Base-by-base conservation (phyloP, 2,329 filamentous ascomycete genomes). In the Cercospora beticola region DNA sequence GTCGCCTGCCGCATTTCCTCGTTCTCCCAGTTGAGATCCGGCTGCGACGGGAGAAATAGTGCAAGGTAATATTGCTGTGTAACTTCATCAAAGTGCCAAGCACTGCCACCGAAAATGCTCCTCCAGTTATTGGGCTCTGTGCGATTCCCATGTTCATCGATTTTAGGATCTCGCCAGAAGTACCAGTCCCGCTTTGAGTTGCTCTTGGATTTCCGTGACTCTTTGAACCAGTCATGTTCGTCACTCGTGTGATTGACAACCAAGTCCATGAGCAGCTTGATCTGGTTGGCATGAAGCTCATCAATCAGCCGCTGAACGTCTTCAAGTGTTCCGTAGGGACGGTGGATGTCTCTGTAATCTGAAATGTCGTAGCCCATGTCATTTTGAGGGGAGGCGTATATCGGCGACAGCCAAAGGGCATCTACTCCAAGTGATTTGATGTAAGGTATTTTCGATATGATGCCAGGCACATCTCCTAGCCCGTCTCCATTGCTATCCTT, bases 401-500 rank as follows among this genome's bases (percentile, higher is more conserved):
- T 82, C 1, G 90, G 90, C 49, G 58, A 68, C 5, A 68, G 30
- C 66, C 69, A 66, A 23, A 69, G 54, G 4, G 61, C 65, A 73
- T 91, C 85, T 9, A 89, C 68, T 0, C 89, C 89, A 0, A 91
- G 81, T 1, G 86, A 81, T 63, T 86, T 82, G 62, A 91, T 82
- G 74, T 91, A 89, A 74, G 89, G 87, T 1, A 91, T 79, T 46
- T 1, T 91, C 78, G 74, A 86, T 18, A 88, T 86, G 62, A 91
- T 86, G 7, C 88, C 89, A 0, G 84, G 85, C 30, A 91, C 84
- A 73, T 91, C 89, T 2, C 89, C 89, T 79, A 87, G 85, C 21
- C 89, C 89, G 68, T 76, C 74, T 49, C 86, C 83, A 33, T 85
- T 85, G 74, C 87, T 86, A 23, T 70, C 68, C 54, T 84, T 82